Evolutionary conservation across 176 grass and related monocot species (phyloP), one percentile per base, ranked within the genome.

Genomic region (Ensete ventricosum): DNA sequence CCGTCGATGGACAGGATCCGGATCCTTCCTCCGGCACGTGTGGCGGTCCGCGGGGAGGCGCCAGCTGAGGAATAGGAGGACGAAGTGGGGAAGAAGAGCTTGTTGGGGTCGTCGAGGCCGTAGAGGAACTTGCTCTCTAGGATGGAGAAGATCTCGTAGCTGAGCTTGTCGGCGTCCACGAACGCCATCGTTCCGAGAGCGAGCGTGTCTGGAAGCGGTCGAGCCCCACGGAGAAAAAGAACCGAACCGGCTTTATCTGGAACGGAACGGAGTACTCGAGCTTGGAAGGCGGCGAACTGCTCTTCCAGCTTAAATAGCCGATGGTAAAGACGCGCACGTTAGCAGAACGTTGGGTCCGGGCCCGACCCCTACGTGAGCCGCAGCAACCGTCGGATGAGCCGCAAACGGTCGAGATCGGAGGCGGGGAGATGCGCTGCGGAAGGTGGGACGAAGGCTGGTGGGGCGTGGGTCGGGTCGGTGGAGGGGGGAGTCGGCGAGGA

Each of bases 111-210:
- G 16, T 98, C 88, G 64, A 89, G 93, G 69, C 88, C 96, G 52
- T 95, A 99, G 9, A 99, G 74, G 86, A 99, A 99, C 86, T 89
- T 99, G 57, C 83, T 94, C 87, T 99, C 96, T 1, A 99, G 84
- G 50, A 99, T 88, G 77, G 96, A 99, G 73, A 99, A 99, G 66
- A 99, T 99, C 83, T 99, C 91, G 73, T 95, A 95, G 43, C 86
- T 88, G 58, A 99, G 86, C 81, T 89, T 99, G 96, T 99, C 88
- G 26, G 93, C 96, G 73, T 89, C 96, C 53, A 68, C 53, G 23
- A 29, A 52, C 60, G 75, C 64, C 57, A 72, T 50, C 9, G 83
- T 25, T 25, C 24, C 24, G 24, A 25, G 24, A 25, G 24, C 24
- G 24, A 25, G 24, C 24, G 24, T 25, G 24, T 25, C 24, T 67